Base-by-base conservation (phyloP, 257 asterid genomes). In the Jaltomata sinuosa region DNA sequence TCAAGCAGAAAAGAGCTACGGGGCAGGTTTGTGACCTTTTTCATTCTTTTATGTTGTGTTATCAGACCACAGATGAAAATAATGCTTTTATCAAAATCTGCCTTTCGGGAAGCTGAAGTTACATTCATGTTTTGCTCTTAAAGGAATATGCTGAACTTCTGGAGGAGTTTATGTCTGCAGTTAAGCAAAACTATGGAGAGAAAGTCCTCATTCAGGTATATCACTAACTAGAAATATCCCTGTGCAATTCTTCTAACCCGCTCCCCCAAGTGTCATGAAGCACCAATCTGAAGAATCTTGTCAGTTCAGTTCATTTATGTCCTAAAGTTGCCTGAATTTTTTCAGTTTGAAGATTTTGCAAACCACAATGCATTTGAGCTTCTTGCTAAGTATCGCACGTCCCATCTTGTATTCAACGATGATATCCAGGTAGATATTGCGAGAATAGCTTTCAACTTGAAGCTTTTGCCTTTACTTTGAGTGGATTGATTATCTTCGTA, bases 261-360 rank as follows among this genome's bases (percentile, higher is more conserved):
- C 42, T 27, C 19, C 19, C 27, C 19, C 81, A 27, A 40, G 8
- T 49, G 29, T 77, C 27, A 77, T 29, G 45, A 49, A 77, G 27
- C 62, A 27, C 64, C 82, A 15, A 22, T 53, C 16, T 29, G 22
- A 16, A 71, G 64, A 62, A 76, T 18, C 80, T 65, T 74, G 82
- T 64, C 72, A 53, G 55, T 11, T 83, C 42, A 74, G 50, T 45
- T 71, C 68, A 52, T 83, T 25, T 83, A 57, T 72, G 59, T 68
- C 54, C 57, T 84, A 84, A 49, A 14, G 42, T 80, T 53, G 74
- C 62, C 45, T 29, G 34, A 52, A 54, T 36, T 61, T 85, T 86
- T 78, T 49, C 91, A 95, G 98, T 95, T 95, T 86, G 99, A 95
- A 89, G 98, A 95, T 88, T 95, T 95, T 85, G 99, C 98, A 59